A percentile compares a stretch with the other conserved stretches of the same genome.
Evolutionary conservation across 176 grass and related monocot genomes (phyloP).

Genomic region (Elaeis guineensis): DNA sequence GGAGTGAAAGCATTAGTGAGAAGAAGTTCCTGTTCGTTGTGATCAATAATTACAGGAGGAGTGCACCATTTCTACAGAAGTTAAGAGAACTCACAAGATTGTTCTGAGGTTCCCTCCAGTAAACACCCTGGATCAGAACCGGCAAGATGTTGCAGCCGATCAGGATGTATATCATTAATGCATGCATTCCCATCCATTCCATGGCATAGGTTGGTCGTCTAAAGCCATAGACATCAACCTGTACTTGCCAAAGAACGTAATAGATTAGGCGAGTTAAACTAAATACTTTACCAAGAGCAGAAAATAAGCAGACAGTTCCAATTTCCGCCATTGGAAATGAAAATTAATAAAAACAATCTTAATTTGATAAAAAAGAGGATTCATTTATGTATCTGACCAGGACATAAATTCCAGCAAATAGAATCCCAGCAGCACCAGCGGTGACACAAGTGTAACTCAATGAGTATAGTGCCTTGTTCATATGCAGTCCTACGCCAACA

Average conservation of each 20-base stretch:
- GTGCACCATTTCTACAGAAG: no score
- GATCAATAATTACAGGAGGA: no score
- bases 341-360: no score
- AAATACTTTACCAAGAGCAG: not conserved
- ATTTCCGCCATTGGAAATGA: no score
- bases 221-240: slow-evolving; percentile 70
- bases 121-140: slow-evolving; percentile 56
- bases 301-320: no score
- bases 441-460: slow-evolving; percentile 69
- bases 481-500: slow-evolving; percentile 33
- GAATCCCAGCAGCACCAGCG: slow-evolving; percentile 44
- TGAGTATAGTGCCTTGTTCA: slow-evolving; percentile 80
- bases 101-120: slow-evolving; percentile 47
- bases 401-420: slow-evolving; percentile 51
- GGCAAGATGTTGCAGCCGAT: slow-evolving; percentile 61
- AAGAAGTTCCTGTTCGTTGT: no score
- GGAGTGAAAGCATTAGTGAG: no score
- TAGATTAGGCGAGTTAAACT: not conserved
- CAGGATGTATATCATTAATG: slow-evolving; percentile 62
- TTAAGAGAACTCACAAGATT: slow-evolving; percentile 36
- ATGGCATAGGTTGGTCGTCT: slow-evolving; percentile 33
- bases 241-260: not conserved
- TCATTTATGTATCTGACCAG: slow-evolving; percentile 36
- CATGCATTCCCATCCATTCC: slow-evolving; percentile 75
- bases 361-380: no score